phyloP scores from a whole-genome alignment of 352 stramenopile species.

The Pythium coloratum region DNA sequence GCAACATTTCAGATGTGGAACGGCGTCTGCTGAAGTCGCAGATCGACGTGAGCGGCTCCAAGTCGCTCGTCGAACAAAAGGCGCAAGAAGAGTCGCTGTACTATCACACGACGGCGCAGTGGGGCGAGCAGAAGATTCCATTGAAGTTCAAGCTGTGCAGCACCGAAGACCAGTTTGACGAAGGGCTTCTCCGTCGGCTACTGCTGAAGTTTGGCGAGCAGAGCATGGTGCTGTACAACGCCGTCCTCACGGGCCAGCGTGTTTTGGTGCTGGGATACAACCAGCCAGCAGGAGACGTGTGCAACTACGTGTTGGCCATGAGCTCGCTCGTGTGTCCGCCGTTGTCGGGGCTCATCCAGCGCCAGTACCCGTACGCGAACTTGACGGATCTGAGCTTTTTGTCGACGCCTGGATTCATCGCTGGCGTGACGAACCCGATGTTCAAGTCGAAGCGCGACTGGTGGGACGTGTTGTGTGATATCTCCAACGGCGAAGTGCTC shows the following conservation, averaged over 20 bases:
- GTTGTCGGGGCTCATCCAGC: slow-evolving; percentile 73
- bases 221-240: slow-evolving; percentile 86
- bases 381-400: slow-evolving; percentile 89
- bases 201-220: slow-evolving; percentile 83
- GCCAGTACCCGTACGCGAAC: slow-evolving; percentile 88
- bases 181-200: slow-evolving; percentile 67
- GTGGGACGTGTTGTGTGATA: slow-evolving; percentile 90
- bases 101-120: slow-evolving; percentile 53
- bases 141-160: slow-evolving; percentile 83
- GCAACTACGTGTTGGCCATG: slow-evolving; percentile 84
- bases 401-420: slow-evolving; percentile 81
- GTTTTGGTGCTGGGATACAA: slow-evolving; percentile 87
- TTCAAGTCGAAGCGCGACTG: slow-evolving; percentile 90
- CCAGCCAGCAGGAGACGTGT: slow-evolving; percentile 76
- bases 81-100: slow-evolving; percentile 49
- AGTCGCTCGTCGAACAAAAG: slow-evolving; percentile 43
- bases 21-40: slow-evolving; percentile 72
- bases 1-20: slow-evolving; percentile 74
- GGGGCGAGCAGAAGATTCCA: slow-evolving; percentile 62
- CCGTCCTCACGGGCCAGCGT: slow-evolving; percentile 72
- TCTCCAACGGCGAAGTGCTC: slow-evolving; percentile 79
- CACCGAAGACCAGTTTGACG: slow-evolving; percentile 82
- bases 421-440: slow-evolving; percentile 91
- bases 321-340: slow-evolving; percentile 83
- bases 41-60: slow-evolving; percentile 42